Conservation (phyloP, 805 yeast genomes). For the Metschnikowia hibisci region DNA sequence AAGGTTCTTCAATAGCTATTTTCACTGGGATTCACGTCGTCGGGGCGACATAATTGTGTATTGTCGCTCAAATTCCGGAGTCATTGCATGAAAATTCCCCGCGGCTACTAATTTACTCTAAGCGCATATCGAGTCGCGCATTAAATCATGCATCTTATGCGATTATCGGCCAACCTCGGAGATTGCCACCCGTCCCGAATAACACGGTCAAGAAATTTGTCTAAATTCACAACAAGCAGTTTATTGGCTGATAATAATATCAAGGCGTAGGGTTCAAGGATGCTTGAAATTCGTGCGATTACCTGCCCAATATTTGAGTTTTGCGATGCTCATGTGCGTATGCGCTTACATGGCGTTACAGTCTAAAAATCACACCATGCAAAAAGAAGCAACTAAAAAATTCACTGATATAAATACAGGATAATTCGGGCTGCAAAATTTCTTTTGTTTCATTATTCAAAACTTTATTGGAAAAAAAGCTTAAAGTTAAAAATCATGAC, state of each 20-base stretch:
- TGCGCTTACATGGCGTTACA: slow-evolving; percentile 1
- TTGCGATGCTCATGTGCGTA: not conserved
- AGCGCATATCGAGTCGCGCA: slow-evolving; percentile 4
- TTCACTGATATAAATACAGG: not conserved
- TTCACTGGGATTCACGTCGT: slow-evolving; percentile 85
- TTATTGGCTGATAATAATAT: no score
- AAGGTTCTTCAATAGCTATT: slow-evolving; percentile 70
- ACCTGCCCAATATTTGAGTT: no score
- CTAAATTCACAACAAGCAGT: not conserved
- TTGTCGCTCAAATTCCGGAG: slow-evolving; percentile 13
- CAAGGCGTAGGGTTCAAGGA: no score
- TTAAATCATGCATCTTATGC: slow-evolving; percentile 1
- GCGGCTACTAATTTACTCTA: not conserved
- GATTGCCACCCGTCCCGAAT: not conserved
- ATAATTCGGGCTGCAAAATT: not conserved
- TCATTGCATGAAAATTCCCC: not conserved
- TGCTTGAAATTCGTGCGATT: no score
- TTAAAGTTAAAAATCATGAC: slow-evolving; percentile 12
- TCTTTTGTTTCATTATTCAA: not conserved
- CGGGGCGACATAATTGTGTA: slow-evolving; percentile 75
- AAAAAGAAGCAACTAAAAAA: not conserved
- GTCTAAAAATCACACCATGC: slow-evolving; percentile 1
- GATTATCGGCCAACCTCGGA: not conserved
- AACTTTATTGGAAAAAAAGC: not conserved
- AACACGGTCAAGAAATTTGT: not conserved